Evolutionary conservation across 1,139 yeast species (phyloP), one percentile per base, ranked within the genome.

Genomic region (Meyerozyma athensensis): DNA sequence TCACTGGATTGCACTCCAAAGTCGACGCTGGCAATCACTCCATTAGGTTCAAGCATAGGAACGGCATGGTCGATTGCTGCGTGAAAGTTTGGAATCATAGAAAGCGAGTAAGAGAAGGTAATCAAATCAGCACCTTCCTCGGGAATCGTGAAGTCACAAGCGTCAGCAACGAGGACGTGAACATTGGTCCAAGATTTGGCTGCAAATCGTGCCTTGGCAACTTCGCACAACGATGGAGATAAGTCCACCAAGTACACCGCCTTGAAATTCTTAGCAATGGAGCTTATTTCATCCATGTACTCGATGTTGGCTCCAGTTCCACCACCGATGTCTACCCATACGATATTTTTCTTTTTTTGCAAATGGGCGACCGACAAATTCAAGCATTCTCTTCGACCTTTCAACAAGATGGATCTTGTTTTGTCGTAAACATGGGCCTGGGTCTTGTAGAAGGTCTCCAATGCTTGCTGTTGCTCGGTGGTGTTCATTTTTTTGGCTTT

Each of bases 311-410:
- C 70, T 35, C 95, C 95, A 5, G 95, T 84, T 19, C 94, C 94
- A 31, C 94, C 94, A 37, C 95, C 95, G 54, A 84, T 72, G 56
- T 85, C 95, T 39, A 85, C 72, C 95, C 95, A 85, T 34, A 84
- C 80, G 38, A 82, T 62, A 39, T 72, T 72, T 38, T 60, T 59
- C 38, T 58, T 54, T 35, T 57, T 58, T 34, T 56, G 53, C 37
- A 81, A 61, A 54, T 82, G 90, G 28, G 79, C 57, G 28, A 68
- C 68, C 1, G 85, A 83, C 43, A 83, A 59, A 39, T 70, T 68
- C 40, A 84, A 65, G 45, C 86, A 80, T 42, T 74, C 75, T 51
- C 76, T 77, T 50, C 95, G 72, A 12, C 95, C 95, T 54, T 82
- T 76, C 44, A 85, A 69, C 30, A 85, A 67, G 34, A 71, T 62